A percentile compares a stretch with the other conserved stretches of the same genome.
Evolutionary conservation across 257 asterid species (phyloP).

Genomic region (Petunia secreta): DNA sequence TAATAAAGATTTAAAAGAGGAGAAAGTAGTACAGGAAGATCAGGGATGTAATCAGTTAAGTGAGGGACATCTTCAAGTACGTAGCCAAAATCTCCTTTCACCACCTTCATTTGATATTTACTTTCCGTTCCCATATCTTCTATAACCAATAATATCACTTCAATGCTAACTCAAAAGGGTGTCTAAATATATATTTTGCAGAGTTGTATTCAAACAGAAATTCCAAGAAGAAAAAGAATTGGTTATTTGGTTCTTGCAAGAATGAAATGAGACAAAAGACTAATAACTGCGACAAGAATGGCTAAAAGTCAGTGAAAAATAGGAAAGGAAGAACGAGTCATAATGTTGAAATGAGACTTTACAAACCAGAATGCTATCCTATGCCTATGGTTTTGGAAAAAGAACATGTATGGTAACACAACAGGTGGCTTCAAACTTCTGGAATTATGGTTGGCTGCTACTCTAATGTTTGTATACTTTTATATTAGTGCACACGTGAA

Average conservation of each 20-base stretch:
- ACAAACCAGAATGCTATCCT: background rate
- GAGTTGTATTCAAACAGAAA: background rate
- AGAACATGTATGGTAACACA: background rate
- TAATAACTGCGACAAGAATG: background rate
- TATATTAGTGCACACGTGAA: no score
- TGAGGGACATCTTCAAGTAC: conserved; percentile 96
- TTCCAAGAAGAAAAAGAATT: background rate
- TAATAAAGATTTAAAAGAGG: background rate
- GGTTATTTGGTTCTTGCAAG: background rate
- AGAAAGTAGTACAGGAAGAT: conserved; percentile 57
- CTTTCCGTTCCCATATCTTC: conserved; percentile 35
- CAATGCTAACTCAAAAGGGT: conserved; percentile 6
- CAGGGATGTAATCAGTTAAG: conserved; percentile 73
- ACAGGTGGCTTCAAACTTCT: background rate
- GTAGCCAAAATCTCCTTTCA: conserved; percentile 66
- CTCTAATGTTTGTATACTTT: no score
- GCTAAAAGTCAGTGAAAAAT: no score
- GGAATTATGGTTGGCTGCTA: background rate
- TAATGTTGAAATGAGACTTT: background rate
- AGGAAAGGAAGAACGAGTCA: conserved; percentile 10
- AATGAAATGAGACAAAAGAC: background rate
- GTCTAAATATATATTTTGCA: background rate
- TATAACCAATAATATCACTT: background rate
- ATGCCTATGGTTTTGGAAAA: conserved; percentile 24
- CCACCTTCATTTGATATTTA: conserved; percentile 62